Evolutionary conservation across 306 rosid genomes (phyloP).

Genomic region (Spatholobus suberectus): DNA sequence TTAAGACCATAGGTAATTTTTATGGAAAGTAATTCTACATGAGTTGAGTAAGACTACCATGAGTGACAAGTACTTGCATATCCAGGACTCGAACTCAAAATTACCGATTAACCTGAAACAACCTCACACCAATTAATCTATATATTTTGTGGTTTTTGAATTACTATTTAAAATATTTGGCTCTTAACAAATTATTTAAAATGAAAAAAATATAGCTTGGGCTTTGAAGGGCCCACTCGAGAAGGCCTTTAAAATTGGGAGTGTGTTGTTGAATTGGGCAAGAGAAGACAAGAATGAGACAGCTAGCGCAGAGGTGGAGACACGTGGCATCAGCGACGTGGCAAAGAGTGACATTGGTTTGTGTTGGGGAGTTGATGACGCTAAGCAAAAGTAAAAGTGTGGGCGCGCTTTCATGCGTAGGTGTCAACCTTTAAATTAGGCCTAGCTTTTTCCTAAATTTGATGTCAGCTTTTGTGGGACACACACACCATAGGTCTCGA

Average conservation of each 20-base stretch:
- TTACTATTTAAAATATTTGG: too few species aligned
- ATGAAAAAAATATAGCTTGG: too few species aligned
- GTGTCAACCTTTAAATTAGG: conserved; percentile 11
- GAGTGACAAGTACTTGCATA: too few species aligned
- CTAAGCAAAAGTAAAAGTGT: conserved; percentile 3
- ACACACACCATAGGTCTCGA: not conserved
- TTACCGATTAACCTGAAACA: too few species aligned
- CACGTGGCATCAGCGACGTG: conserved; percentile 33
- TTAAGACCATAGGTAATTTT: too few species aligned
- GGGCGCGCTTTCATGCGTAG: not conserved
- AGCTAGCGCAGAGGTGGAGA: conserved; percentile 29
- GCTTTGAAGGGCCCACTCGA: not conserved
- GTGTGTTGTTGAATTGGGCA: not conserved
- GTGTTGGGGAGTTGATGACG: conserved; percentile 19
- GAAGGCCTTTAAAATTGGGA: not conserved
- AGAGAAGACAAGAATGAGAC: not conserved
- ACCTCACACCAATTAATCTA: too few species aligned
- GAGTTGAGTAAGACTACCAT: too few species aligned
- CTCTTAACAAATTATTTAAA: too few species aligned
- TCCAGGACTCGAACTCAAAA: too few species aligned
- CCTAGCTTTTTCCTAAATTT: not conserved
- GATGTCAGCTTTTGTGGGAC: conserved; percentile 2
- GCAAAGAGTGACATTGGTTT: conserved; percentile 23
- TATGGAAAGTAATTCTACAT: too few species aligned
- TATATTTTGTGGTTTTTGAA: too few species aligned